Conservation (phyloP, 1,284 basidiomycete species). For the Sporisorium scitamineum region DNA sequence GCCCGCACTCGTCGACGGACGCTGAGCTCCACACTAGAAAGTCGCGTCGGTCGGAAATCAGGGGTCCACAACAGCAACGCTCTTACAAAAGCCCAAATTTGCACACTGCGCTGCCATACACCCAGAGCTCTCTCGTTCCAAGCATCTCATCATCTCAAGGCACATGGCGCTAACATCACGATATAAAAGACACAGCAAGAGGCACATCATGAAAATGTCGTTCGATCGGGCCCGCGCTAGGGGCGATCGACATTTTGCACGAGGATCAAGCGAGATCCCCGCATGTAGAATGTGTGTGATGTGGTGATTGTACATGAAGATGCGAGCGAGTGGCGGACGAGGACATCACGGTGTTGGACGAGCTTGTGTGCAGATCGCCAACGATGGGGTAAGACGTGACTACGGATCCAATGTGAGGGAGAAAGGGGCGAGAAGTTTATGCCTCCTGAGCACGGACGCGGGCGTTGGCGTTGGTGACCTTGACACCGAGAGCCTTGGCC, state of each 20-base stretch:
- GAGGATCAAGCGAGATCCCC: constrained; percentile 3
- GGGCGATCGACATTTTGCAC: constrained; percentile 49
- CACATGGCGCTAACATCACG: background rate
- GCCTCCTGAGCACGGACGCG: constrained; percentile 96
- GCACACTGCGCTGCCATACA: no score
- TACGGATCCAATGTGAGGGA: constrained; percentile 15
- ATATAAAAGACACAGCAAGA: background rate
- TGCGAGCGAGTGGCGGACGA: constrained; percentile 34
- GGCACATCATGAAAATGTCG: background rate
- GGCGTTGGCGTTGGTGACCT: constrained; percentile 92
- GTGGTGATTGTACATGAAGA: constrained; percentile 40
- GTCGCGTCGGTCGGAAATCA: background rate
- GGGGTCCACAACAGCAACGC: background rate
- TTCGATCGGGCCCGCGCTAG: constrained; percentile 40
- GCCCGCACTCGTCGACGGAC: background rate
- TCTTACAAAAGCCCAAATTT: background rate
- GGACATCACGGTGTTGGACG: constrained; percentile 25
- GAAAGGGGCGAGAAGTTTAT: constrained; percentile 47
- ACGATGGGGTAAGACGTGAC: constrained; percentile 13
- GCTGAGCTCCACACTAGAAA: constrained; percentile 8
- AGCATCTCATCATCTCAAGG: background rate
- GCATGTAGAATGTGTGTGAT: constrained; percentile 25
- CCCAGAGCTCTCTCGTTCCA: background rate
- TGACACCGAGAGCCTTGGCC: constrained; percentile 72
- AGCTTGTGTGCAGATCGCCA: constrained; percentile 10